These are phyloP conservation scores for Ustilago cynodontis DNA, from an alignment of 1,284 basidiomycete genomes.

Conservation along the genomic window DNA sequence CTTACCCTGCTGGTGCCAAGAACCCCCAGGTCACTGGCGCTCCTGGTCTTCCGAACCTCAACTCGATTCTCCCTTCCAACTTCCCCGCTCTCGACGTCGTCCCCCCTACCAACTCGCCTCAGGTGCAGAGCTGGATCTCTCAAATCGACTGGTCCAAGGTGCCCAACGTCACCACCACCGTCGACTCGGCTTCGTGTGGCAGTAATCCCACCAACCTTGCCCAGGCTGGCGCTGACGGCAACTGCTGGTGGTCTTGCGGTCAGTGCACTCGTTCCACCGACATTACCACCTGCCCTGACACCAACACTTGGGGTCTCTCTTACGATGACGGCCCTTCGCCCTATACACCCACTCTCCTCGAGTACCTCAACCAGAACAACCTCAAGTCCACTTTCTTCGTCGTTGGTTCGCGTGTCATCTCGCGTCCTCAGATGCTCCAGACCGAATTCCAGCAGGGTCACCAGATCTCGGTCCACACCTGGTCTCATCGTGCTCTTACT, in stretches of 20 bases:
- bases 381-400: slow-evolving; percentile 90
- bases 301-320: slow-evolving; percentile 77
- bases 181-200: slow-evolving; percentile 76
- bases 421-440: slow-evolving; percentile 80
- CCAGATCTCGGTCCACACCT: slow-evolving; percentile 70
- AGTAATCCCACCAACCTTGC: slow-evolving; percentile 76
- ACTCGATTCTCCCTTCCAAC: slow-evolving; percentile 66
- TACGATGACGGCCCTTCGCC: slow-evolving; percentile 87
- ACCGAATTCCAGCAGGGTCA: slow-evolving; percentile 84
- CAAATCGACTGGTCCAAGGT: slow-evolving; percentile 77
- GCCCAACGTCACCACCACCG: slow-evolving; percentile 76
- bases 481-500: slow-evolving; percentile 77
- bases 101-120: slow-evolving; percentile 78
- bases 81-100: slow-evolving; percentile 80
- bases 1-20: slow-evolving; percentile 52
- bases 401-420: slow-evolving; percentile 88
- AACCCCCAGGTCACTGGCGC: slow-evolving; percentile 62
- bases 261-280: slow-evolving; percentile 81
- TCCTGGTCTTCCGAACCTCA: slow-evolving; percentile 53
- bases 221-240: slow-evolving; percentile 74
- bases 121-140: slow-evolving; percentile 81
- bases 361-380: slow-evolving; percentile 78
- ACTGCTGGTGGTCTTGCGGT: slow-evolving; percentile 85
- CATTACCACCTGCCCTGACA: slow-evolving; percentile 81
- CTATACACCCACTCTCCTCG: slow-evolving; percentile 79